phyloP scores from a whole-genome alignment of 768 basidiomycete genomes.

The Phylloporus sp. region DNA sequence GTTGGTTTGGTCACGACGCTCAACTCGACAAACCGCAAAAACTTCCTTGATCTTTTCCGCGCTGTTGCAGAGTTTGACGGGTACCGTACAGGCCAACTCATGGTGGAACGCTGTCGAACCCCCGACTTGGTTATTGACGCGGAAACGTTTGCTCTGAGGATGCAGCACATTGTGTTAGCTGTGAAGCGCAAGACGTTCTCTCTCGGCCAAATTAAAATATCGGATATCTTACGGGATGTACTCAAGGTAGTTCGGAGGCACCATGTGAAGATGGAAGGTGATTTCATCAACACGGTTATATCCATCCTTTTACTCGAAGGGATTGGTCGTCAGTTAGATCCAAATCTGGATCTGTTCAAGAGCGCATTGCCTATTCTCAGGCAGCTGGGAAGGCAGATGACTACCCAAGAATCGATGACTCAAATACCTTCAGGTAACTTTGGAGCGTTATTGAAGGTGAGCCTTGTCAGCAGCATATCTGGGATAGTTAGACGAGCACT shows the following conservation, averaged over 20 bases:
- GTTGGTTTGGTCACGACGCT: conserved; percentile 92
- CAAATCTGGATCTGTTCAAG: conserved; percentile 89
- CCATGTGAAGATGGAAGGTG: conserved; percentile 98
- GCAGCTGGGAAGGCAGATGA: conserved; percentile 90
- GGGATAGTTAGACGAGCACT: conserved; percentile 1
- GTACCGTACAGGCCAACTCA: conserved; percentile 89
- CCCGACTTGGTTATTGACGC: conserved; percentile 88
- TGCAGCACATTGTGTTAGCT: conserved; percentile 91
- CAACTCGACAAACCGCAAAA: conserved; percentile 73
- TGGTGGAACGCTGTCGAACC: conserved; percentile 91
- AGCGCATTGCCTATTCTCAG: conserved; percentile 91
- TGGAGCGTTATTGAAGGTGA: conserved; percentile 84
- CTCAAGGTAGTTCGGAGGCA: conserved; percentile 81
- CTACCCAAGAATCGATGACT: conserved; percentile 59
- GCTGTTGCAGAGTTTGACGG: conserved; percentile 97
- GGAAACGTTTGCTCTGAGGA: conserved; percentile 95
- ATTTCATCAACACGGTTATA: conserved; percentile 98
- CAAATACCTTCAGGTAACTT: conserved; percentile 68
- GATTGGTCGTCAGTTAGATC: conserved; percentile 92
- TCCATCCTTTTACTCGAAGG: conserved; percentile 92
- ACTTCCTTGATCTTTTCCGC: conserved; percentile 96
- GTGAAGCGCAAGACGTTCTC: conserved; percentile 98
- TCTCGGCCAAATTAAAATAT: conserved; percentile 93
- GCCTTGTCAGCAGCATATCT: conserved; percentile 12
- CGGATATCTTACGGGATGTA: conserved; percentile 88